Conservation (phyloP, 1,284 basidiomycete genomes). For the Trametes hirsuta region DNA sequence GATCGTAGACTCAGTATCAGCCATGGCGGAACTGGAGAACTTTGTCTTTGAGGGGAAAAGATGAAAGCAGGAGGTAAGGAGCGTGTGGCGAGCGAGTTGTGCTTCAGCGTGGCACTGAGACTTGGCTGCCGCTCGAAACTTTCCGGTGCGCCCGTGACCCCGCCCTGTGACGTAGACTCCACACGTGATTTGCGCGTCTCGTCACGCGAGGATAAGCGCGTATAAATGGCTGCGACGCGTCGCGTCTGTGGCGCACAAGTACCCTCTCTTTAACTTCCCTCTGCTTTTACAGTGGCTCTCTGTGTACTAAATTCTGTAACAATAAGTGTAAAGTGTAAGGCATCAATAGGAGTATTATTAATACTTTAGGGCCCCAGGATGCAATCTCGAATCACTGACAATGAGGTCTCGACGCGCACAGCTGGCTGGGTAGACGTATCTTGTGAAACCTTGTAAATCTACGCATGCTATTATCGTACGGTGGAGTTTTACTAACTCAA, state of each 20-base stretch:
- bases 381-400: no score
- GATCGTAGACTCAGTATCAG: conserved; percentile 35
- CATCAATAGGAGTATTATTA: no score
- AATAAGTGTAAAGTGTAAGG: no score
- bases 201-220: not conserved
- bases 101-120: conserved; percentile 11
- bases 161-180: conserved; percentile 3
- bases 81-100: conserved; percentile 6
- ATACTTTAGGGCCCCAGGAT: no score
- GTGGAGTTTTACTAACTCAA: no score
- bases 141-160: conserved; percentile 13
- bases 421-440: no score
- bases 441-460: no score
- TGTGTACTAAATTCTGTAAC: no score
- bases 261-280: no score
- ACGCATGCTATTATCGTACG: no score
- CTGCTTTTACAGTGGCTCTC: no score
- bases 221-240: not conserved
- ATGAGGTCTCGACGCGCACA: no score
- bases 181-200: conserved; percentile 9
- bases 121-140: conserved; percentile 9
- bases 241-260: not conserved
- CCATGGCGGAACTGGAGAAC: conserved; percentile 27
- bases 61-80: not conserved
- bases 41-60: not conserved